Percentiles rank a stretch among this genome's conserved stretches.
These are phyloP conservation scores for Aethionema arabicum DNA, from an alignment of 345 rosid genomes.

Conservation along the genomic window DNA sequence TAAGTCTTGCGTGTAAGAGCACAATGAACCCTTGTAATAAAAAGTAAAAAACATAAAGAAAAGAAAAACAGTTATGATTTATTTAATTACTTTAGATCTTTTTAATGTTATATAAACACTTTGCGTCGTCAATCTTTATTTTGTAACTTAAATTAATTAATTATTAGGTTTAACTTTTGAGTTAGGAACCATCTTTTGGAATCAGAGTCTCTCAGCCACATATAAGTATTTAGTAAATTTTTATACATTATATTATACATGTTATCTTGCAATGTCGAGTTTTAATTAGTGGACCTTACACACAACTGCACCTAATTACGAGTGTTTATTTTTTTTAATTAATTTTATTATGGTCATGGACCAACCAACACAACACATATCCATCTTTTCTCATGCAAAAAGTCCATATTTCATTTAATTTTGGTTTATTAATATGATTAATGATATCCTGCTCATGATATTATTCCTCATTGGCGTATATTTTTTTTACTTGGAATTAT, in stretches of 20 bases:
- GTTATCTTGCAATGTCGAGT: slow-evolving; percentile 22
- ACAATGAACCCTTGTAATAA: too few species aligned
- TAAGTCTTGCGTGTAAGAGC: too few species aligned
- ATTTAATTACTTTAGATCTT: too few species aligned
- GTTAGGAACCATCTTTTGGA: slow-evolving; percentile 32
- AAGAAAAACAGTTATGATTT: too few species aligned
- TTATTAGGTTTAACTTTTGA: slow-evolving; percentile 29
- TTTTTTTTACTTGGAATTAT: neutral
- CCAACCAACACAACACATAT: slow-evolving; percentile 23
- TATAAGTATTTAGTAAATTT: slow-evolving; percentile 21
- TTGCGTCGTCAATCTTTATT: slow-evolving; percentile 22
- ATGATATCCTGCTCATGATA: slow-evolving; percentile 20
- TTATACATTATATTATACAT: slow-evolving; percentile 21
- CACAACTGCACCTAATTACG: slow-evolving; percentile 35
- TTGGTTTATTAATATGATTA: slow-evolving; percentile 5
- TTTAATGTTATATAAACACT: neutral
- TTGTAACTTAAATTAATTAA: slow-evolving; percentile 21
- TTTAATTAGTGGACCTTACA: slow-evolving; percentile 39
- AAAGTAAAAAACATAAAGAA: too few species aligned
- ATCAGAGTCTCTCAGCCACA: slow-evolving; percentile 27
- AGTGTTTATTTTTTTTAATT: too few species aligned
- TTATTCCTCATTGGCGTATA: slow-evolving; percentile 28
- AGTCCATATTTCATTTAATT: slow-evolving; percentile 24
- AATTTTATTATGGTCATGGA: slow-evolving; percentile 23
- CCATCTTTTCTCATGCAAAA: slow-evolving; percentile 39